Base-by-base conservation (phyloP, 2,329 filamentous ascomycete species). In the Venturia pyrina region DNA sequence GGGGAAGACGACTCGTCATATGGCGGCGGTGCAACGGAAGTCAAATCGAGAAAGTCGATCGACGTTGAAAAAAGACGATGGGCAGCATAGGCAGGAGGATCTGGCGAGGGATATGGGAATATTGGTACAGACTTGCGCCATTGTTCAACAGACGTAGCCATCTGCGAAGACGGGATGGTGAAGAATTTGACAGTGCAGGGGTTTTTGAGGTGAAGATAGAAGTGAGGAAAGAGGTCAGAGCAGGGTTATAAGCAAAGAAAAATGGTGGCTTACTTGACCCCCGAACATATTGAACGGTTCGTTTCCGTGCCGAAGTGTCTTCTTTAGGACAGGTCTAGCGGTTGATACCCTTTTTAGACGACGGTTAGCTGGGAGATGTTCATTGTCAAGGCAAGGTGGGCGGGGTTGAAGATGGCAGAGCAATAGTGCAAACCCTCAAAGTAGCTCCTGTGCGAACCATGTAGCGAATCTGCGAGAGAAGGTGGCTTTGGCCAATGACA, bases 241-340 rank as follows among this genome's bases (percentile, higher is more conserved):
- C 28, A 44, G 15, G 44, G n/a, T 62, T 62, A 62, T 62, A 48
- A 62, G 41, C 21, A 19, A 59, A 37, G 32, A 59, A 21, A 37
- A 59, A 19, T 19, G 3, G 44, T 44, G 60, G 60, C 60, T 62
- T 62, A 62, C 60, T 41, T 34, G 60, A 43, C 60, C 60, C 11
- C 37, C 37, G 24, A 64, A 64, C 62, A 64, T 64, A 24, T 17
- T 64, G 62, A 24, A 8, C 28, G 28, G 53, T 57, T 59, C 17
- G 32, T 21, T 32, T 34, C 53, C 17, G 28, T 21, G 53, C 53
- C 15, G 28, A 59, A 37, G 32, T 37, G 37, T 59, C 32, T 59
- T 37, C 17, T 59, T 59, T 37, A 19, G 53, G 53, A 57, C 28
- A 8, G 53, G 24, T 57, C 28, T 57, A 28, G 53, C 28, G 28